Percentiles rank a stretch among this genome's conserved stretches.
These are phyloP conservation scores for Suillus hirtellus DNA, from an alignment of 768 basidiomycete species.

Conservation along the genomic window DNA sequence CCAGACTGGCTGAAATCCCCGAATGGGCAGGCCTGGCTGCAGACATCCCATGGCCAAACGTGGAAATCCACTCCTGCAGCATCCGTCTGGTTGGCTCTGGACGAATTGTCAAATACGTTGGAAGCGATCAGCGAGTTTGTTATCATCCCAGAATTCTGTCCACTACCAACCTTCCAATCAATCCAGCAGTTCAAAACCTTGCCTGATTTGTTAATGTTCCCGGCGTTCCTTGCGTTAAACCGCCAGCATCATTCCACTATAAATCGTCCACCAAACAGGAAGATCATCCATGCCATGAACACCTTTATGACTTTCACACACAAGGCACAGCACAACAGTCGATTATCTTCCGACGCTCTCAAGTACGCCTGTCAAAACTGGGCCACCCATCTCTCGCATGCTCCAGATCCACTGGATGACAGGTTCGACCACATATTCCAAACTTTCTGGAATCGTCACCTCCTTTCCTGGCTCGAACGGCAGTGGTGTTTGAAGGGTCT, in stretches of 20 bases:
- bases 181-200: neutral
- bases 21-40: neutral
- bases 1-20: neutral
- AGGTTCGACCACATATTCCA: neutral
- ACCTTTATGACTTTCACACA: neutral
- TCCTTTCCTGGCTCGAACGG: neutral
- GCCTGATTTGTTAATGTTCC: neutral
- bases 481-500: slow-evolving; percentile 1
- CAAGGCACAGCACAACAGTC: neutral
- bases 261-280: neutral
- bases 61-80: neutral
- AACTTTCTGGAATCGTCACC: neutral
- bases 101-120: neutral
- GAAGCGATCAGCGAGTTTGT: neutral
- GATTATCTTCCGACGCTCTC: neutral
- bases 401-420: neutral
- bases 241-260: neutral
- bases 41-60: neutral
- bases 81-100: neutral
- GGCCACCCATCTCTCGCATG: neutral
- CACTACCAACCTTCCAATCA: neutral
- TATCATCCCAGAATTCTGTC: neutral
- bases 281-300: neutral
- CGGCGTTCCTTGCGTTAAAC: neutral
- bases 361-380: slow-evolving; percentile 1